Evolutionary conservation across 2,329 filamentous ascomycete species (phyloP), one percentile per base, ranked within the genome.

Genomic region (Colletotrichum abscissum): DNA sequence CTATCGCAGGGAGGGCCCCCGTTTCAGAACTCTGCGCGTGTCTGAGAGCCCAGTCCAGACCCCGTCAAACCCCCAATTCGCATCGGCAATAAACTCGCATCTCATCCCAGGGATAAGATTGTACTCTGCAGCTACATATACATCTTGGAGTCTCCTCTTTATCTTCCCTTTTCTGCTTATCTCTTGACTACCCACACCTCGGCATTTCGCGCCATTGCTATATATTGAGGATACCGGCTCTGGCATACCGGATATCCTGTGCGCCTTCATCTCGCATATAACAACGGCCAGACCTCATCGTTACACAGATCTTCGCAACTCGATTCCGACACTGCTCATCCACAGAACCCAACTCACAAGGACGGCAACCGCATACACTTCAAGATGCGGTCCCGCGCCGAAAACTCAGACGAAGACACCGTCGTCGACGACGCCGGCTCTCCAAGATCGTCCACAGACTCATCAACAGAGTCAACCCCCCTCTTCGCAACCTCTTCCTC

Each of bases 401-500:
- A 60, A n/a, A 59, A 19, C 30, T 56, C 71, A 9, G 62, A 52
- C 38, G 30, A 65, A 56, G 35, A 63, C 24, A 58, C 69, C 24
- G 28, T 56, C 56, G 67, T 60, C 35, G 24, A 26, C 35, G 56
- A 67, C 68, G 30, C 30, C 58, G 4, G 52, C 30, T 55, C 58
- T 38, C 38, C 68, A 14, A 59, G 30, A 19, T 38, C 55, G 12
- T 59, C 58, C 16, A 56, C 42, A 33, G 63, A 62, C 19, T 46
- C 38, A n/a, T 19, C 65, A 12, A 73, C 69, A 26, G 69, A 73
- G 24, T 52, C 35, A 5, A 74, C 69, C 69, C 69, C 73, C 12
- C 64, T 73, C 42, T 7, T 73, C 52, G n/a, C 46, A 4, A 26
- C 7, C 7, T 5, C 11, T 11, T 11, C 42, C 30, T 33, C 30